Conservation (phyloP, 371 early-diverging fungal species). For the Rhizopus sp. region DNA sequence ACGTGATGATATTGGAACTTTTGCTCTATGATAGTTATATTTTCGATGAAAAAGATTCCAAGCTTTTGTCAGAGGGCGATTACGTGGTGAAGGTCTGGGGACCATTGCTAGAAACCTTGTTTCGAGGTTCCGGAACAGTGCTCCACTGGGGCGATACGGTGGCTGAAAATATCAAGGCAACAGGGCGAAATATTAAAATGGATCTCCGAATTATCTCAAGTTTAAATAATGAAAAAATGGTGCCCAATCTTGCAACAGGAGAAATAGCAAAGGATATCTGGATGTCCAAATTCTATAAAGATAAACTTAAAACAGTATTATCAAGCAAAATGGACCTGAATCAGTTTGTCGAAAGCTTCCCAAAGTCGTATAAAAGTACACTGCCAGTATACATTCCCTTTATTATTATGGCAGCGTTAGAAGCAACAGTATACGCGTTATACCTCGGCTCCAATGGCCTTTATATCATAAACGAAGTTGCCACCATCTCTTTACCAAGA, state of each 20-base stretch:
- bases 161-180: slow-evolving; percentile 11
- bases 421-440: slow-evolving; percentile 12
- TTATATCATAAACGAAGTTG: slow-evolving; percentile 13
- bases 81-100: slow-evolving; percentile 17
- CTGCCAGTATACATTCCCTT: slow-evolving; percentile 10
- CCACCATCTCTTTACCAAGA: slow-evolving; percentile 12
- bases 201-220: slow-evolving; percentile 8
- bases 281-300: slow-evolving; percentile 12
- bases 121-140: slow-evolving; percentile 6
- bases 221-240: slow-evolving; percentile 3
- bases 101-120: slow-evolving; percentile 9
- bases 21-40: slow-evolving; percentile 11
- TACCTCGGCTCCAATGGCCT: slow-evolving; percentile 12
- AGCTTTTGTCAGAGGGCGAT: slow-evolving; percentile 16
- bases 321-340: slow-evolving; percentile 16
- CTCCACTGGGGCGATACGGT: slow-evolving; percentile 18
- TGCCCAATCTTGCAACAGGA: slow-evolving; percentile 8
- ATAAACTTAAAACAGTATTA: slow-evolving; percentile 17
- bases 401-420: slow-evolving; percentile 12
- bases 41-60: slow-evolving; percentile 10
- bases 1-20: slow-evolving; percentile 12
- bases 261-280: slow-evolving; percentile 11
- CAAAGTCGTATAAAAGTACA: slow-evolving; percentile 3
- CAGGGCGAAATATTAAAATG: slow-evolving; percentile 1
- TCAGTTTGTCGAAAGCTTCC: slow-evolving; percentile 10